Evolutionary conservation across 805 yeast species (phyloP).

Genomic region (Hanseniaspora pseudoguilliermondii): DNA sequence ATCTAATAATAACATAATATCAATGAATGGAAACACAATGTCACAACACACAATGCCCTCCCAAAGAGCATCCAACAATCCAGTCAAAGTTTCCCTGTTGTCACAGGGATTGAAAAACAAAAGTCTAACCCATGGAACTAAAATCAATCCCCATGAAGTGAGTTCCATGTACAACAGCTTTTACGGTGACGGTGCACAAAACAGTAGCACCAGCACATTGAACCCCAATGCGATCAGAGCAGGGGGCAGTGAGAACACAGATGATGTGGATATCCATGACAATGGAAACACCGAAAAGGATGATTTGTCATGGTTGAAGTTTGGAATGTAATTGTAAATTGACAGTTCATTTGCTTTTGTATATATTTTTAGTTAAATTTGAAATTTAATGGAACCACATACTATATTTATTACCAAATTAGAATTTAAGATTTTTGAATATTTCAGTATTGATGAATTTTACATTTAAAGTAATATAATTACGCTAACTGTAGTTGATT

Average conservation of each 20-base stretch:
- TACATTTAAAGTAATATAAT: too few relatives aligned
- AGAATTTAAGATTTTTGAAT: too few relatives aligned
- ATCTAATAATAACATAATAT: constrained; percentile 8
- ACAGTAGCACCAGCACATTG: neutral
- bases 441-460: too few relatives aligned
- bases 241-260: neutral
- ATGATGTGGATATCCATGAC: neutral
- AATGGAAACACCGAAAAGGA: constrained; percentile 16
- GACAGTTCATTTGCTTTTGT: neutral
- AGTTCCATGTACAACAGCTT: constrained; percentile 13
- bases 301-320: constrained; percentile 28
- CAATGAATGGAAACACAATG: constrained; percentile 10
- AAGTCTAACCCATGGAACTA: neutral
- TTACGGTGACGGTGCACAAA: constrained; percentile 1
- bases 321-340: constrained; percentile 21
- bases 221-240: neutral
- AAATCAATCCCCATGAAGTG: constrained; percentile 10
- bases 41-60: neutral
- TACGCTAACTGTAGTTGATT: too few relatives aligned
- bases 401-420: too few relatives aligned
- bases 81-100: constrained; percentile 24
- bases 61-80: neutral
- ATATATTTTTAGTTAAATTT: too few relatives aligned
- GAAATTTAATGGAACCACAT: too few relatives aligned
- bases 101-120: constrained; percentile 21